phyloP scores from a whole-genome alignment of 768 basidiomycete genomes.

The Amanita rubescens region DNA sequence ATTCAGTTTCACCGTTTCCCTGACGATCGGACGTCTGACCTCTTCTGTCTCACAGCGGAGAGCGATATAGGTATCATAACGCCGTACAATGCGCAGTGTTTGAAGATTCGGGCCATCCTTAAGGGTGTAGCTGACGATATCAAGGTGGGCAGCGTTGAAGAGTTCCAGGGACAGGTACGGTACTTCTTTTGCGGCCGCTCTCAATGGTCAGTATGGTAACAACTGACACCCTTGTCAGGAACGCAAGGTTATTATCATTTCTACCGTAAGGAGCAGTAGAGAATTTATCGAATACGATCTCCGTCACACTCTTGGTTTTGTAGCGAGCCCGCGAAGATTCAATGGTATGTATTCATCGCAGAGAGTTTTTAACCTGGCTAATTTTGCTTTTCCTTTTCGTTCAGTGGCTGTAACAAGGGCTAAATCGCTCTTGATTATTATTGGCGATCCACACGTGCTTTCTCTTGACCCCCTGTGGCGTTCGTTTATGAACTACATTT shows the following conservation, averaged over 20 bases:
- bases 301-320: conserved; percentile 50
- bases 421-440: conserved; percentile 48
- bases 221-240: conserved; percentile 30
- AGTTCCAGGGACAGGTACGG: conserved; percentile 58
- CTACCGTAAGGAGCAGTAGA: conserved; percentile 49
- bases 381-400: background rate
- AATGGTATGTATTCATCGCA: conserved; percentile 35
- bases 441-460: conserved; percentile 53
- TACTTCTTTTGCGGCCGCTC: conserved; percentile 24
- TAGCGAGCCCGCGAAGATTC: conserved; percentile 50
- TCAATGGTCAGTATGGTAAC: conserved; percentile 17
- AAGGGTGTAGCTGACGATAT: conserved; percentile 28
- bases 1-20: background rate
- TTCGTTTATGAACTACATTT: conserved; percentile 51
- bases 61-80: conserved; percentile 53
- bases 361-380: background rate
- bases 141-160: conserved; percentile 61
- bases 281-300: conserved; percentile 49
- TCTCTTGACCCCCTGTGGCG: conserved; percentile 60
- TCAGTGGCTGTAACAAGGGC: conserved; percentile 58
- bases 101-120: conserved; percentile 37
- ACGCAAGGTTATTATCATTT: conserved; percentile 48
- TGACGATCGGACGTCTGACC: background rate
- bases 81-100: conserved; percentile 55
- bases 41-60: conserved; percentile 29